These are phyloP conservation scores for Komagataella phaffii DNA, from an alignment of 805 yeast species.

Conservation along the genomic window DNA sequence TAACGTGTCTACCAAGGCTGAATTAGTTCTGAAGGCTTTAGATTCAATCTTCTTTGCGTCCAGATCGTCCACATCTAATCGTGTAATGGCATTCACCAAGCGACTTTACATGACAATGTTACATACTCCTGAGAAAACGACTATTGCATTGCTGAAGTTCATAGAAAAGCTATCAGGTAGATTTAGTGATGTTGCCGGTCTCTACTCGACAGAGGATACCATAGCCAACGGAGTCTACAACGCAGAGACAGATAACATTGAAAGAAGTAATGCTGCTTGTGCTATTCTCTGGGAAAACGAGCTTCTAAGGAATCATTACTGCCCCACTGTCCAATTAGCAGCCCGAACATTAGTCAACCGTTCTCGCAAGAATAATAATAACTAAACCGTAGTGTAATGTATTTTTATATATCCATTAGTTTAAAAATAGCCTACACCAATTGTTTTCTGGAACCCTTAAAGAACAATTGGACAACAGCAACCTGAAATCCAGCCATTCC, in stretches of 20 bases:
- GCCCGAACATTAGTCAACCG: slow-evolving; percentile 27
- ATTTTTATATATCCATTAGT: not conserved
- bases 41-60: slow-evolving; percentile 75
- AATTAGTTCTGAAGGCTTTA: slow-evolving; percentile 60
- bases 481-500: slow-evolving; percentile 64
- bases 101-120: slow-evolving; percentile 53
- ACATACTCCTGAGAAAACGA: slow-evolving; percentile 80
- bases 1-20: slow-evolving; percentile 81
- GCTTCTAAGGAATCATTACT: slow-evolving; percentile 67
- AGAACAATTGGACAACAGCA: slow-evolving; percentile 53
- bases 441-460: slow-evolving; percentile 60
- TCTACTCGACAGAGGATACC: slow-evolving; percentile 82
- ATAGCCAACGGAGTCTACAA: slow-evolving; percentile 69
- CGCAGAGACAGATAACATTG: slow-evolving; percentile 50
- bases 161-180: slow-evolving; percentile 62
- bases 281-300: slow-evolving; percentile 87
- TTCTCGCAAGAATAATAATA: slow-evolving; percentile 7
- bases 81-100: slow-evolving; percentile 77
- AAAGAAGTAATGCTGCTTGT: slow-evolving; percentile 73
- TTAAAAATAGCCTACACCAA: slow-evolving; percentile 24
- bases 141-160: slow-evolving; percentile 66
- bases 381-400: not conserved
- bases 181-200: slow-evolving; percentile 58
- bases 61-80: slow-evolving; percentile 46
- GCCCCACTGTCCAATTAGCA: slow-evolving; percentile 69